Conservation (phyloP, 345 rosid species). For the Noccaea caerulescens region DNA sequence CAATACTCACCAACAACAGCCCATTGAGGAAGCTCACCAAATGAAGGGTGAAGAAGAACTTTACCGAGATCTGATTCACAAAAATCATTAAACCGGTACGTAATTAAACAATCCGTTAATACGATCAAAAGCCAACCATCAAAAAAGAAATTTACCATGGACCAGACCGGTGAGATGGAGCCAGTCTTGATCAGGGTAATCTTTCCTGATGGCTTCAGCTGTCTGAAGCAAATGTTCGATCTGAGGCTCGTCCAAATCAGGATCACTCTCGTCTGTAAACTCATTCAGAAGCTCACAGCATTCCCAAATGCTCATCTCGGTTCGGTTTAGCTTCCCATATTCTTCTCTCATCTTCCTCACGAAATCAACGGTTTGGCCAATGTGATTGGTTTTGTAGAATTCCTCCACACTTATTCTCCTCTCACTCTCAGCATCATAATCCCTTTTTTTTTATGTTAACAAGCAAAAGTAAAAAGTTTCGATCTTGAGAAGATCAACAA, state of each 20-base stretch:
- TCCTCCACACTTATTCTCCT: constrained; percentile 75
- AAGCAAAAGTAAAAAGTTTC: neutral
- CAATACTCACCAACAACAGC: constrained; percentile 76
- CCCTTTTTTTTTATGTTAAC: constrained; percentile 47
- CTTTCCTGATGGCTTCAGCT: constrained; percentile 72
- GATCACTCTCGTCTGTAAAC: constrained; percentile 68
- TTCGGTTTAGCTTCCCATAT: constrained; percentile 44
- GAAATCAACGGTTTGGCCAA: constrained; percentile 78
- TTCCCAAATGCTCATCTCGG: constrained; percentile 65
- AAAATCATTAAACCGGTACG: neutral
- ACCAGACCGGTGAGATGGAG: constrained; percentile 67
- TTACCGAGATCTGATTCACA: constrained; percentile 72
- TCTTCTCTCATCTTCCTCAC: constrained; percentile 53
- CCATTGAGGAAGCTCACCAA: constrained; percentile 94
- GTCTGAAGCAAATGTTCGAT: constrained; percentile 67
- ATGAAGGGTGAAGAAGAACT: constrained; percentile 71
- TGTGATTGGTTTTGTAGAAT: constrained; percentile 74
- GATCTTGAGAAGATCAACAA: neutral
- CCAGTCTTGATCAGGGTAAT: constrained; percentile 67
- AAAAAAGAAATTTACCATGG: constrained; percentile 47
- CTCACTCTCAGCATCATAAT: constrained; percentile 72
- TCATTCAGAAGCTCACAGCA: constrained; percentile 66
- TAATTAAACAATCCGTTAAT: no score
- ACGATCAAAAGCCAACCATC: neutral
- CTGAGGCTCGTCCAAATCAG: constrained; percentile 69